Base-by-base conservation (phyloP, 2,329 filamentous ascomycete species). In the Fusarium decemcellulare region DNA sequence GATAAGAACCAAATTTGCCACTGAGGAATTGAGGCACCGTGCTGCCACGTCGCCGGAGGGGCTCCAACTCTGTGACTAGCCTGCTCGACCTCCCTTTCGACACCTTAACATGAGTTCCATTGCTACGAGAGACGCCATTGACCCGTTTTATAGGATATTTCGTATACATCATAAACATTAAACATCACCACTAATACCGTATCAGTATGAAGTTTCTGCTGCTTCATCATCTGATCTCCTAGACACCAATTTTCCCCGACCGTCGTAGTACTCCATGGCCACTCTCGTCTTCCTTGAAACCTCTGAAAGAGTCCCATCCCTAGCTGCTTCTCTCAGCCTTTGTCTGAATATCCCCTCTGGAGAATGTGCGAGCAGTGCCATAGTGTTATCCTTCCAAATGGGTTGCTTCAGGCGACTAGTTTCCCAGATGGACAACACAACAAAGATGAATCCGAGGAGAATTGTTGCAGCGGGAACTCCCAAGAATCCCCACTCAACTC, bases 401-500 rank as follows among this genome's bases (percentile, higher is more conserved):
- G 63, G 53, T 2, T 44, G 12, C 5, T 32, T 29, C 6, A 59
- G 16, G 5, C 42, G 30, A 10, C 29, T 40, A 0, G 44, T 64
- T n/a, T 65, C 60, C 11, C 37, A 27, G 2, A 67, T 69, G 6
- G 29, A 40, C 4, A 64, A 1, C 4, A 42, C 2, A 0, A 34
- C 40, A 14, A 67, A 63, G 0, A 29, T 6, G 3, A 61, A 11
- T 0, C 63, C 66, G 0, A 15, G 18, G 1, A 56, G 1, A 2
- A 68, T 5, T 1, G 29, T 53, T 1, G 18, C 3, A 1, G 27
- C 27, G 1, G 63, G 66, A 2, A 65, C 10, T 3, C 16, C 27
- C 1, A 67, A 8, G 15, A 47, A 64, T 1, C 46, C 14, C 66
- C 57, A 68, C 1, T 29, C 16, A 3, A 67, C 53, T 7, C 14